phyloP scores from a whole-genome alignment of 148 eudicot genomes.

The Selenicereus undatus region DNA sequence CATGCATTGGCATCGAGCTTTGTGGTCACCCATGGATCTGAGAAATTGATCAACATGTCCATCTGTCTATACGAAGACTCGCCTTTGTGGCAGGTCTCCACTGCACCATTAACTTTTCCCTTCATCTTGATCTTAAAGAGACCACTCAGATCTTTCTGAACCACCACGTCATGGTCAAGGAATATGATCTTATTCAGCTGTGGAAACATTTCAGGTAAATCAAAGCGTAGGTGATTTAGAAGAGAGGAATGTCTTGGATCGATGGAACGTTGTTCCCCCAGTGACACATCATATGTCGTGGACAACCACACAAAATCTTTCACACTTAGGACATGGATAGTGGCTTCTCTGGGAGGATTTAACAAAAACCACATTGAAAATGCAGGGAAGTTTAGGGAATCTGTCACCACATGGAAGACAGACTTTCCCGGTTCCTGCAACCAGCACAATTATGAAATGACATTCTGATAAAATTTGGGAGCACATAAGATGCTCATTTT shows the following conservation, averaged over 20 bases:
- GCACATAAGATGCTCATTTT: background rate
- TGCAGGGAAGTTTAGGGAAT: constrained; percentile 77
- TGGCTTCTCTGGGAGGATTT: constrained; percentile 73
- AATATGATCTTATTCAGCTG: constrained; percentile 66
- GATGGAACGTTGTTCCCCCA: constrained; percentile 41
- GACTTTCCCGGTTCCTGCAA: constrained; percentile 80
- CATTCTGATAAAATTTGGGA: constrained; percentile 2
- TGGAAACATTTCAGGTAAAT: constrained; percentile 86
- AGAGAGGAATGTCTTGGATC: constrained; percentile 82
- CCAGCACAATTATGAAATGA: constrained; percentile 20
- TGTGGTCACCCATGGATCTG: constrained; percentile 60
- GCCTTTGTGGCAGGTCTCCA: constrained; percentile 68
- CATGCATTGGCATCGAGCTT: constrained; percentile 64
- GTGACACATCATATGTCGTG: constrained; percentile 31
- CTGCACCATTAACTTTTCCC: constrained; percentile 88
- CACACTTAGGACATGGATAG: constrained; percentile 64
- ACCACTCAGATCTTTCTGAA: constrained; percentile 65
- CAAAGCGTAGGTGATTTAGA: constrained; percentile 87
- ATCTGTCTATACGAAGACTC: constrained; percentile 58
- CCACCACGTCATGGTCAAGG: constrained; percentile 96
- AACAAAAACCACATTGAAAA: constrained; percentile 91
- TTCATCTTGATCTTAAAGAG: constrained; percentile 68
- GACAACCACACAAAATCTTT: constrained; percentile 51
- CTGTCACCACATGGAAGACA: constrained; percentile 85
- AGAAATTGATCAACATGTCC: constrained; percentile 72